These are phyloP conservation scores for Phialocephala subalpina DNA, from an alignment of 2,329 filamentous ascomycete genomes.

Conservation along the genomic window DNA sequence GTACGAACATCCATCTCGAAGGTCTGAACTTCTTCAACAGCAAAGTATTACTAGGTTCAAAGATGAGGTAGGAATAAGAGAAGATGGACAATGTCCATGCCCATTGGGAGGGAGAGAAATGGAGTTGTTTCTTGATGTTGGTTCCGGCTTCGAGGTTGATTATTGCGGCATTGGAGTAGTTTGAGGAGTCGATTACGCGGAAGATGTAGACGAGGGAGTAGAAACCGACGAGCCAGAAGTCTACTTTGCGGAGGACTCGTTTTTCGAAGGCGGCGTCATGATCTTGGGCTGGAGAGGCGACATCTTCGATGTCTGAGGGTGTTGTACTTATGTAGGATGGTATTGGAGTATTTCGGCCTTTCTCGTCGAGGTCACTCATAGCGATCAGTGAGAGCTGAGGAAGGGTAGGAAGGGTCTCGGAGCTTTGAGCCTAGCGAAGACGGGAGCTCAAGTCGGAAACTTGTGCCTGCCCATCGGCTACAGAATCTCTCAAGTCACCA, in stretches of 20 bases:
- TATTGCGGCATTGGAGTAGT: conserved; percentile 51
- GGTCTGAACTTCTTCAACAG: conserved; percentile 45
- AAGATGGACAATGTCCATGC: conserved; percentile 51
- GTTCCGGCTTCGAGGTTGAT: conserved; percentile 50
- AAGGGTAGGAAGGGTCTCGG: background rate
- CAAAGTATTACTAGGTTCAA: conserved; percentile 49
- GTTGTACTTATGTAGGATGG: background rate
- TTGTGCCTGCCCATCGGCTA: background rate
- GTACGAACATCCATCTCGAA: conserved; percentile 43
- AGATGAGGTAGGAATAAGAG: conserved; percentile 49
- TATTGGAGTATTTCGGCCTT: background rate
- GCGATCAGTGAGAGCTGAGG: background rate
- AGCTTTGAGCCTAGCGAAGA: background rate
- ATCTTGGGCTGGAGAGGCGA: conserved; percentile 19
- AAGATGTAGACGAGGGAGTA: conserved; percentile 51
- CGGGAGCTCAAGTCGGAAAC: background rate
- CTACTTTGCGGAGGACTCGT: conserved; percentile 45
- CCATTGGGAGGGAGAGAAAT: conserved; percentile 46
- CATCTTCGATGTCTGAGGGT: background rate
- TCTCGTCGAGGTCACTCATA: background rate
- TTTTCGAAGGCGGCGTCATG: conserved; percentile 40
- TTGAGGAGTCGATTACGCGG: conserved; percentile 49
- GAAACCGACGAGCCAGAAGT: conserved; percentile 45
- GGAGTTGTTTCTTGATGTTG: conserved; percentile 49
- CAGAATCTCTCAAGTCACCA: background rate